Percentiles rank a stretch among this genome's conserved stretches.
phyloP scores from a whole-genome alignment of 345 rosid genomes.

The Excoecaria agallocha region DNA sequence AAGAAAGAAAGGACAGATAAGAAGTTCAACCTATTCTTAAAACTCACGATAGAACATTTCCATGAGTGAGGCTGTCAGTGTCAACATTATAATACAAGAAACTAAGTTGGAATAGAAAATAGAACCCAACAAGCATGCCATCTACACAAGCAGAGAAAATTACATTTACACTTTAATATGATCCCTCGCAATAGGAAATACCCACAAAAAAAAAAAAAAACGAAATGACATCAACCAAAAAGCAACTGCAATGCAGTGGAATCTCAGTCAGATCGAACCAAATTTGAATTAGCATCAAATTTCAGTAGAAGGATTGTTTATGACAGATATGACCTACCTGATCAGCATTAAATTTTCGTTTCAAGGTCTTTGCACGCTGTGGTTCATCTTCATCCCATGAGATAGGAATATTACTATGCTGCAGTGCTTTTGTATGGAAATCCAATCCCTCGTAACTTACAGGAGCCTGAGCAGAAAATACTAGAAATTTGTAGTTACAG shows the following conservation, averaged over 20 bases:
- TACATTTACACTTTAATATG: neutral
- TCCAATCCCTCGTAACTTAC: constrained; percentile 63
- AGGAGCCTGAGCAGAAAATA: constrained; percentile 55
- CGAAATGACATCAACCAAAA: neutral
- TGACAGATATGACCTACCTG: constrained; percentile 47
- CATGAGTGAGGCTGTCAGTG: no score
- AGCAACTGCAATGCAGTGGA: neutral
- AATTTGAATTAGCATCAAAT: neutral
- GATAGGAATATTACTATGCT: constrained; percentile 66
- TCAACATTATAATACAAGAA: neutral
- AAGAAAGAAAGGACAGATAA: neutral
- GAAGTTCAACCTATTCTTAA: neutral
- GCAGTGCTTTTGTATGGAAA: constrained; percentile 79
- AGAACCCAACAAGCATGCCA: neutral
- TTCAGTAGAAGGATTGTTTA: constrained; percentile 5
- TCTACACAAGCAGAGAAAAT: neutral
- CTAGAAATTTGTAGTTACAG: neutral
- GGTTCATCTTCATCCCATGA: constrained; percentile 99
- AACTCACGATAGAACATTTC: neutral
- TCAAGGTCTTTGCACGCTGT: constrained; percentile 71
- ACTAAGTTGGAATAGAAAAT: neutral
- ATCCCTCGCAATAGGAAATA: neutral
- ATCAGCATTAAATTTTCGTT: constrained; percentile 64
- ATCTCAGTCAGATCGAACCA: neutral
- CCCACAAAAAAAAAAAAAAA: neutral